Evolutionary conservation across 306 rosid genomes (phyloP).

Genomic region (Canavalia gladiata): DNA sequence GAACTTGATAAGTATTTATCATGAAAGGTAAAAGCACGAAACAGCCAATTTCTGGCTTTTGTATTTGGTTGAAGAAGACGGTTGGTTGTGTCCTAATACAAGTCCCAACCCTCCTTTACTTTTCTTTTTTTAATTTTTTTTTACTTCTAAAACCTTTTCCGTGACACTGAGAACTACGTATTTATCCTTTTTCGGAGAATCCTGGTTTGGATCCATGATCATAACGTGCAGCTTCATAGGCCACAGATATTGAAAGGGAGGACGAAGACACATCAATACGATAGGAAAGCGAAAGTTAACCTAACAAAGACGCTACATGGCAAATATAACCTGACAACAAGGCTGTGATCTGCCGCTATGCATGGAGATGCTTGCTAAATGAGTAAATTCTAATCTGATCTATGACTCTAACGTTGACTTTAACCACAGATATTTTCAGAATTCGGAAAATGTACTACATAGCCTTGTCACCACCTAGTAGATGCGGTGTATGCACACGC

Average conservation of each 20-base stretch:
- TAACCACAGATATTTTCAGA: not conserved
- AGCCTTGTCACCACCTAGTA: not conserved
- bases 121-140: not conserved
- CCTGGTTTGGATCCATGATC: not conserved
- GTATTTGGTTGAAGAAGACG: not conserved
- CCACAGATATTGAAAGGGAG: constrained; percentile 47
- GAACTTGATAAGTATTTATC: constrained; percentile 22
- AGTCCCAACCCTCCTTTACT: not conserved
- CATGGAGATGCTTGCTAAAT: not conserved
- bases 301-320: constrained; percentile 53
- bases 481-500: not conserved
- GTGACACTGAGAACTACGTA: not conserved
- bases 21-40: not conserved
- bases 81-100: constrained; percentile 4
- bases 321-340: constrained; percentile 13
- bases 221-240: constrained; percentile 50
- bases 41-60: constrained; percentile 41
- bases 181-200: constrained; percentile 27
- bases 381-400: not conserved
- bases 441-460: not conserved
- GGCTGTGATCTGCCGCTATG: constrained; percentile 17
- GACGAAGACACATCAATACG: constrained; percentile 34
- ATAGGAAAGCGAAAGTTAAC: constrained; percentile 62
- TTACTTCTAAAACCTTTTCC: not conserved
- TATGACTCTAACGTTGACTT: not conserved